These are phyloP conservation scores for Podila epigama DNA, from an alignment of 192 early-diverging fungal genomes.

Conservation along the genomic window DNA sequence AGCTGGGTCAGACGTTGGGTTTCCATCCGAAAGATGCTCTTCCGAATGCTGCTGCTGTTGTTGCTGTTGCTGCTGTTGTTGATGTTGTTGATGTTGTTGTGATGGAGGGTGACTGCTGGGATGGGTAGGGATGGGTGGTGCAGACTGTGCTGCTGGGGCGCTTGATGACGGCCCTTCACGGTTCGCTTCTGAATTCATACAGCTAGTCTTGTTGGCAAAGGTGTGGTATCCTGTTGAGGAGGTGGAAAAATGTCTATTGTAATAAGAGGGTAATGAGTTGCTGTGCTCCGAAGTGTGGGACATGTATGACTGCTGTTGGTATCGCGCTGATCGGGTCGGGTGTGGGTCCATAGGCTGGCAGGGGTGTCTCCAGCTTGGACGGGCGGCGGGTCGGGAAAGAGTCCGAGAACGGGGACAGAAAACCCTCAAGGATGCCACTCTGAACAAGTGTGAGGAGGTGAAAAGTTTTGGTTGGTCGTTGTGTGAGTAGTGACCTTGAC, in stretches of 20 bases:
- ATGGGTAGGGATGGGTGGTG: background rate
- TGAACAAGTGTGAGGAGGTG: background rate
- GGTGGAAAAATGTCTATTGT: background rate
- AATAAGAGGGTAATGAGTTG: too few relatives aligned
- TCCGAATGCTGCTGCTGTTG: background rate
- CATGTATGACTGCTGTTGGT: background rate
- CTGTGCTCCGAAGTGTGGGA: background rate
- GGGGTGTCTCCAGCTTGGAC: background rate
- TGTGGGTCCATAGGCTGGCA: slow-evolving; percentile 7
- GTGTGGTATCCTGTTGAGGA: background rate
- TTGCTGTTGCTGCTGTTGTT: background rate
- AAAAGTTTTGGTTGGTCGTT: too few relatives aligned
- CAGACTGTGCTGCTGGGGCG: background rate
- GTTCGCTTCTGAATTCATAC: background rate
- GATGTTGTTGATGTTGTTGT: background rate
- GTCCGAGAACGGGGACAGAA: background rate
- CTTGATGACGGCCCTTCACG: background rate
- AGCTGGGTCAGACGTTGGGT: background rate
- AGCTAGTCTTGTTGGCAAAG: background rate
- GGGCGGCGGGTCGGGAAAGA: background rate
- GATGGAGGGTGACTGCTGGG: background rate
- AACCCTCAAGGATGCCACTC: background rate
- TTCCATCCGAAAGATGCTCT: background rate
- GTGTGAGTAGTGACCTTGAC: too few relatives aligned
- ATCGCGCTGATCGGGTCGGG: slow-evolving; percentile 9